phyloP scores from a whole-genome alignment of 2,329 filamentous ascomycete species.

The Cercospora sp. region DNA sequence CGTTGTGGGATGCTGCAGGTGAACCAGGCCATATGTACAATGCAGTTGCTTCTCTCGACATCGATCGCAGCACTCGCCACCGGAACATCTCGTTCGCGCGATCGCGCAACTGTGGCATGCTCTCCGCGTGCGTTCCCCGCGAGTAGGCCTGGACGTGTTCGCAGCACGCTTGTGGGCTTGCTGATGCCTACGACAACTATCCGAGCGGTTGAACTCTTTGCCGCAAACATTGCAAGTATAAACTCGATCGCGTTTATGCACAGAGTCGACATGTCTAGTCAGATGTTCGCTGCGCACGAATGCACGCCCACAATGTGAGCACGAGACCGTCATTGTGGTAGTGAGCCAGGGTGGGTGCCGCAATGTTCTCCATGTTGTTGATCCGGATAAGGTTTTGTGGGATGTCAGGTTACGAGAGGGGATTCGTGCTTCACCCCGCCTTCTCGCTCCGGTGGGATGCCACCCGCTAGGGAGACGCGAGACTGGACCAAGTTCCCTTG shows the following conservation, averaged over 20 bases:
- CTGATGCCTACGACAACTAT: slow-evolving; percentile 11
- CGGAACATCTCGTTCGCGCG: slow-evolving; percentile 13
- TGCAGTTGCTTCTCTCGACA: slow-evolving; percentile 1
- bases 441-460: neutral
- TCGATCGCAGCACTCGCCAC: slow-evolving; percentile 5
- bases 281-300: slow-evolving; percentile 6
- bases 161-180: slow-evolving; percentile 3
- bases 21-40: slow-evolving; percentile 2
- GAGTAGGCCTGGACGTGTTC: neutral
- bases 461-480: neutral
- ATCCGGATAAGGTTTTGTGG: neutral
- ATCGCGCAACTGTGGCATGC: slow-evolving; percentile 7
- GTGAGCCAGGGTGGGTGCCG: neutral
- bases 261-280: neutral
- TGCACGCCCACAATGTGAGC: neutral
- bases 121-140: neutral
- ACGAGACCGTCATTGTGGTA: neutral
- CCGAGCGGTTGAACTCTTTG: slow-evolving; percentile 14
- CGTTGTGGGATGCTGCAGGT: neutral
- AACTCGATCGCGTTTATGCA: neutral
- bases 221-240: slow-evolving; percentile 6
- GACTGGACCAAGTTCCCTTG: neutral
- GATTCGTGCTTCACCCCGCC: neutral
- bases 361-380: neutral
- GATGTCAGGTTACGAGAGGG: neutral